These are phyloP conservation scores for Myxozyma monticola DNA, from an alignment of 805 yeast genomes.

Conservation along the genomic window DNA sequence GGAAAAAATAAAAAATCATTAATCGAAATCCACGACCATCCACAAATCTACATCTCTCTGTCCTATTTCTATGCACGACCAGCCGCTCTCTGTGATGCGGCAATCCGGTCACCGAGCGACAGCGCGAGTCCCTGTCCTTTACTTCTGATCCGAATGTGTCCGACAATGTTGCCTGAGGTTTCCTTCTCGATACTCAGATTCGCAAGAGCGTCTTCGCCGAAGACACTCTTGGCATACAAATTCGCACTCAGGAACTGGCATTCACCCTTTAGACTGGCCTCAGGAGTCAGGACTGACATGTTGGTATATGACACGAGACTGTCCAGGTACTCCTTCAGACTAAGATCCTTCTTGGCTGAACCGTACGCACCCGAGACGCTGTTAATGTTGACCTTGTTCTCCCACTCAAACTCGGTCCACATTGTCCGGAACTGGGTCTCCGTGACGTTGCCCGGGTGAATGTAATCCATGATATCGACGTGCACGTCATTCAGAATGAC, in stretches of 20 bases:
- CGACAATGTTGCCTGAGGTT: slow-evolving; percentile 72
- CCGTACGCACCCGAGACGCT: not conserved
- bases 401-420: slow-evolving; percentile 99
- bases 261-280: slow-evolving; percentile 65
- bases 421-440: slow-evolving; percentile 89
- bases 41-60: not conserved
- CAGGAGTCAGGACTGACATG: slow-evolving; percentile 91
- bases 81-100: slow-evolving; percentile 45
- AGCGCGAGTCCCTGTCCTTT: slow-evolving; percentile 97
- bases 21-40: not conserved
- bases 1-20: not conserved
- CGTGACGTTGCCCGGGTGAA: slow-evolving; percentile 88
- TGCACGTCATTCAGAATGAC: slow-evolving; percentile 93
- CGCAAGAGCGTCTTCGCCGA: slow-evolving; percentile 97
- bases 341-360: slow-evolving; percentile 56
- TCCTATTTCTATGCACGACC: not conserved
- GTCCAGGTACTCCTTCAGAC: slow-evolving; percentile 76
- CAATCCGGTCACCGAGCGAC: slow-evolving; percentile 90
- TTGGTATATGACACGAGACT: slow-evolving; percentile 79
- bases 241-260: slow-evolving; percentile 94
- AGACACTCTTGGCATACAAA: slow-evolving; percentile 84
- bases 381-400: slow-evolving; percentile 84
- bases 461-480: slow-evolving; percentile 95
- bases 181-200: slow-evolving; percentile 89
- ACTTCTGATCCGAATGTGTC: slow-evolving; percentile 94